These are phyloP conservation scores for Diplodia seriata DNA, from an alignment of 2,329 filamentous ascomycete species.

Conservation along the genomic window DNA sequence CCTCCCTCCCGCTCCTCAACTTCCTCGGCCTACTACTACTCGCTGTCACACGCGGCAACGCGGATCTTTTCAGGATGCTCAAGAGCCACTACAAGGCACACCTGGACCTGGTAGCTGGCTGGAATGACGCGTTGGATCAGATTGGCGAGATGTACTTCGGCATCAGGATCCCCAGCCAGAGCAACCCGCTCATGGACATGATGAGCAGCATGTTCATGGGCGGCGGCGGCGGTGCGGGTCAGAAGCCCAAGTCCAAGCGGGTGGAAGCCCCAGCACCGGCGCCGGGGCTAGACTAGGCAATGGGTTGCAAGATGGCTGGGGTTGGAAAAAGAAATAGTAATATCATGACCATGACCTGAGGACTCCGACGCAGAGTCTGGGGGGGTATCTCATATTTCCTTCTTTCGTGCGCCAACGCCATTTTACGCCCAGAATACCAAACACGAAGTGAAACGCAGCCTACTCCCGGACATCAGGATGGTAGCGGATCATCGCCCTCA, in stretches of 20 bases:
- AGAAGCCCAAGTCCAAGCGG: conserved; percentile 54
- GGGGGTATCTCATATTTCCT: conserved; percentile 21
- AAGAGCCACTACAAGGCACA: conserved; percentile 80
- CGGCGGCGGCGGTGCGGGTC: conserved; percentile 60
- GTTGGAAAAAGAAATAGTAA: conserved; percentile 5
- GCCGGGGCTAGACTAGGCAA: conserved; percentile 47
- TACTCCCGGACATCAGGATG: not conserved
- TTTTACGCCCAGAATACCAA: conserved; percentile 9
- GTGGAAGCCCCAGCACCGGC: conserved; percentile 50
- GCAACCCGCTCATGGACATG: conserved; percentile 96
- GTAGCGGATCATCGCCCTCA: conserved; percentile 65
- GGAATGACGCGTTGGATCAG: conserved; percentile 80
- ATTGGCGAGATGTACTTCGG: conserved; percentile 97
- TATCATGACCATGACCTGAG: conserved; percentile 20
- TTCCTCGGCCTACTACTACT: conserved; percentile 87
- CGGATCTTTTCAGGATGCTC: conserved; percentile 83
- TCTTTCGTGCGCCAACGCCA: not conserved
- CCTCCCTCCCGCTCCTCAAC: conserved; percentile 91
- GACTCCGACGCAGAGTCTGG: not conserved
- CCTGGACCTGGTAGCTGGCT: conserved; percentile 76
- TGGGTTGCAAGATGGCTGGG: not conserved
- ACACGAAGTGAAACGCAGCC: not conserved
- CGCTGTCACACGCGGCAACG: conserved; percentile 75
- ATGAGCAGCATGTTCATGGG: conserved; percentile 95
- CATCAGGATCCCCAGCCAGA: conserved; percentile 85